Evolutionary conservation across 805 yeast genomes (phyloP).

Genomic region (Myxozyma geophila): DNA sequence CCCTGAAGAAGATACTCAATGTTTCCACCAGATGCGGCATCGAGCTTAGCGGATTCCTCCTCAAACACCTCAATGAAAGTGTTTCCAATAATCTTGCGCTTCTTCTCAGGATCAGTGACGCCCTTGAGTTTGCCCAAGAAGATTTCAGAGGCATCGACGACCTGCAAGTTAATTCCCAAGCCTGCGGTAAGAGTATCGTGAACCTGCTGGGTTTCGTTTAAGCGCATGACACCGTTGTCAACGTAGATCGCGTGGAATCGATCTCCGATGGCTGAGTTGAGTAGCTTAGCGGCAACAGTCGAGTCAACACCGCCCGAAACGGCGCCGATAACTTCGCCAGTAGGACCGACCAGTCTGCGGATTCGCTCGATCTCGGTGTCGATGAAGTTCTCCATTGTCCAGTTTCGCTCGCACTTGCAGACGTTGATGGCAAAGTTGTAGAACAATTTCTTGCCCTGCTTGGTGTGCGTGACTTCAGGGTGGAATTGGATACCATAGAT

Average conservation of each 20-base stretch:
- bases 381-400: slow-evolving; percentile 98
- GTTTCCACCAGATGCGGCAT: slow-evolving; percentile 86
- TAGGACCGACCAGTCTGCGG: slow-evolving; percentile 88
- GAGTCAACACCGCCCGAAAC: slow-evolving; percentile 99
- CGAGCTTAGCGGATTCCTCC: slow-evolving; percentile 89
- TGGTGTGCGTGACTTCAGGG: slow-evolving; percentile 97
- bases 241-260: slow-evolving; percentile 98
- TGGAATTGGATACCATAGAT: slow-evolving; percentile 98
- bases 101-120: slow-evolving; percentile 97
- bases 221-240: slow-evolving; percentile 96
- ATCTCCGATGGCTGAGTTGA: slow-evolving; percentile 98
- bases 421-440: slow-evolving; percentile 91
- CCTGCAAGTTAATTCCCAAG: slow-evolving; percentile 91
- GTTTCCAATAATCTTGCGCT: slow-evolving; percentile 97
- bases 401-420: slow-evolving; percentile 84
- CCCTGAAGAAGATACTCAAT: slow-evolving; percentile 95
- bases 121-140: slow-evolving; percentile 87
- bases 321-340: slow-evolving; percentile 98
- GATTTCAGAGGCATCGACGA: slow-evolving; percentile 90
- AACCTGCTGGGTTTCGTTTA: slow-evolving; percentile 87
- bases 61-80: slow-evolving; percentile 97
- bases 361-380: slow-evolving; percentile 96
- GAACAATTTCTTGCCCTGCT: slow-evolving; percentile 83
- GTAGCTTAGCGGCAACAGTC: slow-evolving; percentile 96
- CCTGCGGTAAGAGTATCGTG: slow-evolving; percentile 89